Conservation (phyloP, 192 early-diverging fungal species). For the Dissophora globulifera region DNA sequence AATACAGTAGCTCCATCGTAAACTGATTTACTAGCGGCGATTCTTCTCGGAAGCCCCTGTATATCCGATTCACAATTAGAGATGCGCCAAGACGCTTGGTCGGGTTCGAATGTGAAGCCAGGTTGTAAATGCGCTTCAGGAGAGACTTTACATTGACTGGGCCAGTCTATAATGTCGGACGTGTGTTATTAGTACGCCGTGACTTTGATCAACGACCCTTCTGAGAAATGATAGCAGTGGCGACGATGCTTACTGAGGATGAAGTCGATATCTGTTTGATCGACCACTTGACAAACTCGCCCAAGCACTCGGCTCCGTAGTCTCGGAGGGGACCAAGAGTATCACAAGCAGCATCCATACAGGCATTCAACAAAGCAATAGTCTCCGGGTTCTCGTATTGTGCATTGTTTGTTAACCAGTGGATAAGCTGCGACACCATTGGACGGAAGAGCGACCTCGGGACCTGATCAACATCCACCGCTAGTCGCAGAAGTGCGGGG, state of each 20-base stretch:
- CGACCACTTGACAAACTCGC: constrained; percentile 81
- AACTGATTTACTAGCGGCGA: constrained; percentile 70
- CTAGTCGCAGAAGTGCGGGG: constrained; percentile 74
- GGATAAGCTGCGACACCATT: constrained; percentile 75
- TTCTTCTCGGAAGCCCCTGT: constrained; percentile 75
- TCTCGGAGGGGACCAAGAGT: constrained; percentile 67
- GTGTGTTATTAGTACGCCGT: too few relatives aligned
- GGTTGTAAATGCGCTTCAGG: constrained; percentile 72
- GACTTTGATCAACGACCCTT: too few relatives aligned
- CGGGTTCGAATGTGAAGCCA: constrained; percentile 68
- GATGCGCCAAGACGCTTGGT: constrained; percentile 76
- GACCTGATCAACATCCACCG: constrained; percentile 77
- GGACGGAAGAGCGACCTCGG: constrained; percentile 74
- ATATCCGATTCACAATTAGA: constrained; percentile 76
- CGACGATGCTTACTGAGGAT: constrained; percentile 33
- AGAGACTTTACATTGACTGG: constrained; percentile 79
- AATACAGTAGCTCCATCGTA: constrained; percentile 74
- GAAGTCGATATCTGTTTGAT: constrained; percentile 69
- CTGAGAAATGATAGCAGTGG: too few relatives aligned
- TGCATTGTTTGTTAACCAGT: constrained; percentile 83
- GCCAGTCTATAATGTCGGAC: constrained; percentile 60
- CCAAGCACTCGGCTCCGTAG: constrained; percentile 77
- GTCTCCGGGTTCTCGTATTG: constrained; percentile 84
- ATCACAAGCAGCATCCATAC: constrained; percentile 71
- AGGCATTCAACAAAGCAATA: constrained; percentile 71